phyloP scores from a whole-genome alignment of 2,329 filamentous ascomycete species.

The Drechslerella stenobrocha region DNA sequence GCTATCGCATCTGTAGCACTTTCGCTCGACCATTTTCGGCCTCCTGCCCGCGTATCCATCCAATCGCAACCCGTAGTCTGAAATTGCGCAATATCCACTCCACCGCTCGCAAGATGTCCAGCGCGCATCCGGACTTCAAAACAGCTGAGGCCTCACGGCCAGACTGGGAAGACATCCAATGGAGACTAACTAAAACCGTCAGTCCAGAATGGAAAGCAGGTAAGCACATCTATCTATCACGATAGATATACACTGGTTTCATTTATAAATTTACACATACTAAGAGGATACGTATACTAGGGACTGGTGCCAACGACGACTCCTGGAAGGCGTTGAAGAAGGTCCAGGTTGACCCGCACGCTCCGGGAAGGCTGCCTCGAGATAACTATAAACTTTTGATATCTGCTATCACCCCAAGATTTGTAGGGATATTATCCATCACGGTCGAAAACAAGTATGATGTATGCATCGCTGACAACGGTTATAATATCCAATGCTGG shows the following conservation, averaged over 20 bases:
- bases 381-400: conserved; percentile 94
- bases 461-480: too few species aligned
- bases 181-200: conserved; percentile 37
- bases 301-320: conserved; percentile 50
- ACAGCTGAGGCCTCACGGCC: conserved; percentile 68
- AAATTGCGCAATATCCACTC: neutral
- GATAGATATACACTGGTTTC: conserved; percentile 56
- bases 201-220: conserved; percentile 39
- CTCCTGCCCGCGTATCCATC: neutral
- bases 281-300: conserved; percentile 29
- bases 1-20: too few species aligned
- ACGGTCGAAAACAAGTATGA: too few species aligned
- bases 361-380: conserved; percentile 65
- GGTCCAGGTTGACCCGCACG: conserved; percentile 77
- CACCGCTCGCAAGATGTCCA: neutral
- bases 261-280: conserved; percentile 55
- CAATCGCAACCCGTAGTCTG: neutral
- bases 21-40: neutral
- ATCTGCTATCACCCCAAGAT: conserved; percentile 77
- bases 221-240: conserved; percentile 3
- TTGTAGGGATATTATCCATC: too few species aligned
- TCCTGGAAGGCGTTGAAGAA: conserved; percentile 63
- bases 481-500: neutral
- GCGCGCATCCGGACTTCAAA: conserved; percentile 71
- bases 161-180: conserved; percentile 60